Evolutionary conservation across 345 rosid species (phyloP), one percentile per base, ranked within the genome.

Genomic region (Isatis tinctoria): DNA sequence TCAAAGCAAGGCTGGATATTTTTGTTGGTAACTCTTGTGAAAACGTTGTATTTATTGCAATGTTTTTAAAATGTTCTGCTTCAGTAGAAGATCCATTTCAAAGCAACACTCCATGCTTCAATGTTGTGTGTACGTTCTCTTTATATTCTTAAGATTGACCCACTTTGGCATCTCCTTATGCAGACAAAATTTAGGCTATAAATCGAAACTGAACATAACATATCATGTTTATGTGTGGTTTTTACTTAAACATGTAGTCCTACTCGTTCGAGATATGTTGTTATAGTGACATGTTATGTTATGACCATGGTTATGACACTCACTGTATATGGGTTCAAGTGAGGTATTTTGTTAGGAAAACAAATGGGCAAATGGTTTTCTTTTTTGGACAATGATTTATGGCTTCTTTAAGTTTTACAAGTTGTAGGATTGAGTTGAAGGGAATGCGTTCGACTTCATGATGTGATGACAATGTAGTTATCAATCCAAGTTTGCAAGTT

Each of bases 401-500:
- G 52, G 52, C 43, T 69, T 57, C 28, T 35, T 44, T 26, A 12
- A 7, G 17, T 27, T 71, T 17, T 37, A 44, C 41, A 60, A 72
- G 43, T 49, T 59, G 66, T 37, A 39, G 35, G 43, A 8, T 9
- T 53, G 20, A 32, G 37, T 51, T 67, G 18, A 36, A 49, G 32
- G 47, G 2, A 13, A 32, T 72, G 62, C 12, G 26, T 22, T 54
- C 41, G 76, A 62, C 63, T 62, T 20, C 3, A 37, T n/a, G 9
- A 59, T 52, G 52, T 45, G 41, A 54, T 49, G 62, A 54, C 57
- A 73, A 73, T 32, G 54, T 73, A 51, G 17, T 63, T 63, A 43
- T 63, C 70, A 62, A 20, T 64, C 45, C 75, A 60, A 61, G 37
- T 56, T 73, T 43, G 56, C 77, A 73, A 73, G 64, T 65, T 73